Conservation (phyloP, 2,329 filamentous ascomycete species). For the Chaetothyriales sp. region DNA sequence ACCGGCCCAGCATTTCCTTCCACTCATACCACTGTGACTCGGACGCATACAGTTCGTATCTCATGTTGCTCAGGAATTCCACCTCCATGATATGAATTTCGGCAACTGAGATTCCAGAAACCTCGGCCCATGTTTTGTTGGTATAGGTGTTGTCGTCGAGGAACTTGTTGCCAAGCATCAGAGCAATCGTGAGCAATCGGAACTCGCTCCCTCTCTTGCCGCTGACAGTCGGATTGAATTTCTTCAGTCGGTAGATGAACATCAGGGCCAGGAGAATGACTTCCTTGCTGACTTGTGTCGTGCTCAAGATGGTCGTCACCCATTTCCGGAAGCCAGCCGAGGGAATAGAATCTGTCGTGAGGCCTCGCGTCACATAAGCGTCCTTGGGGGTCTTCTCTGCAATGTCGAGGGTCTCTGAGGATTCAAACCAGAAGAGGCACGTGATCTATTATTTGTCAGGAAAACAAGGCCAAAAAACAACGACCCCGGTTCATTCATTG, state of each 20-base stretch:
- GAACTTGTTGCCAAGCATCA: constrained; percentile 98
- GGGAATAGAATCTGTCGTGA: constrained; percentile 60
- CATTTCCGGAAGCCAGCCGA: constrained; percentile 76
- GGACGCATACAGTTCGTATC: constrained; percentile 80
- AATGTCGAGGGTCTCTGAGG: constrained; percentile 58
- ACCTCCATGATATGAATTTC: constrained; percentile 99
- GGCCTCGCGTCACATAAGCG: constrained; percentile 34
- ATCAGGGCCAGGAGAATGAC: constrained; percentile 79
- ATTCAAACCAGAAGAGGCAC: constrained; percentile 96
- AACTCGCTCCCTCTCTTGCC: constrained; percentile 91
- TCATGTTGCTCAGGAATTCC: constrained; percentile 98
- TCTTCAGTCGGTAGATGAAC: constrained; percentile 87
- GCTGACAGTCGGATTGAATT: constrained; percentile 72
- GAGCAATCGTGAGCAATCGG: constrained; percentile 73
- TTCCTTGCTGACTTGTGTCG: constrained; percentile 91
- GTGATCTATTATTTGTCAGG: constrained; percentile 49
- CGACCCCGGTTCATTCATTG: constrained; percentile 34
- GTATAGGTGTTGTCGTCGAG: constrained; percentile 98
- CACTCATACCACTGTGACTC: constrained; percentile 75
- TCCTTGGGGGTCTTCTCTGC: constrained; percentile 42
- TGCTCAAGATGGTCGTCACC: constrained; percentile 79
- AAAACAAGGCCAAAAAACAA: constrained; percentile 5
- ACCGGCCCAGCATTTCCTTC: constrained; percentile 68
- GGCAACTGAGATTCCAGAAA: constrained; percentile 80
- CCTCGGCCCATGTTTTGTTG: constrained; percentile 98